These are phyloP conservation scores for Penicillium angulare DNA, from an alignment of 495 filamentous ascomycete species.

Conservation along the genomic window DNA sequence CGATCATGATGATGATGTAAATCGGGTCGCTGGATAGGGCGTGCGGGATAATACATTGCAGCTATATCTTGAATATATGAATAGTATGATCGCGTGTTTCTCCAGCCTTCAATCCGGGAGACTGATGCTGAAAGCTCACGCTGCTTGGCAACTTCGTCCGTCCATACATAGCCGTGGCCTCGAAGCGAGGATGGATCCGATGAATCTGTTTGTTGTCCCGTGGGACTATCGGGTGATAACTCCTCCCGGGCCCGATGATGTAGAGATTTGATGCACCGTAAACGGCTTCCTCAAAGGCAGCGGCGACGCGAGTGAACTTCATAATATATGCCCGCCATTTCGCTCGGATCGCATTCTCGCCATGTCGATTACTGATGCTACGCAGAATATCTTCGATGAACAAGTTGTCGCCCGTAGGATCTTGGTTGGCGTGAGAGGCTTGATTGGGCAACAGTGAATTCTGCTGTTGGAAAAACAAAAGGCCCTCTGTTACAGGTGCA, in stretches of 20 bases:
- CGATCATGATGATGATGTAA: constrained; percentile 90
- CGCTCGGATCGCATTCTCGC: constrained; percentile 83
- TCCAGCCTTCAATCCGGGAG: constrained; percentile 91
- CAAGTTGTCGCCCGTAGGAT: constrained; percentile 81
- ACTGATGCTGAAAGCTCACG: constrained; percentile 87
- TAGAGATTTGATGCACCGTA: constrained; percentile 90
- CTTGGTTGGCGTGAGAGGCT: constrained; percentile 46
- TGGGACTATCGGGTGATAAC: constrained; percentile 46
- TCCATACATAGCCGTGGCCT: constrained; percentile 95
- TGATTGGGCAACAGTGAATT: constrained; percentile 53
- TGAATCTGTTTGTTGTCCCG: constrained; percentile 40
- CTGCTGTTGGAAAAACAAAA: constrained; percentile 82
- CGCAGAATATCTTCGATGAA: constrained; percentile 86
- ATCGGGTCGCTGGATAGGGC: constrained; percentile 81
- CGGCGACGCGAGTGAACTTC: constrained; percentile 87
- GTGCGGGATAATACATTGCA: constrained; percentile 48
- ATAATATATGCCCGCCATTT: constrained; percentile 90
- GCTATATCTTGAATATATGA: constrained; percentile 83
- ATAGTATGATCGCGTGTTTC: constrained; percentile 91
- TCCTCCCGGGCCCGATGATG: constrained; percentile 66
- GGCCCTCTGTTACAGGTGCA: constrained; percentile 74
- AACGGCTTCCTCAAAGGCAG: constrained; percentile 92
- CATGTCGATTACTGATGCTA: constrained; percentile 81
- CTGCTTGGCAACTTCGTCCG: constrained; percentile 73
- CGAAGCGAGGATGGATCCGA: constrained; percentile 59